Conservation (phyloP, 148 eudicot species). For the Amaranthus hypochondriacus region DNA sequence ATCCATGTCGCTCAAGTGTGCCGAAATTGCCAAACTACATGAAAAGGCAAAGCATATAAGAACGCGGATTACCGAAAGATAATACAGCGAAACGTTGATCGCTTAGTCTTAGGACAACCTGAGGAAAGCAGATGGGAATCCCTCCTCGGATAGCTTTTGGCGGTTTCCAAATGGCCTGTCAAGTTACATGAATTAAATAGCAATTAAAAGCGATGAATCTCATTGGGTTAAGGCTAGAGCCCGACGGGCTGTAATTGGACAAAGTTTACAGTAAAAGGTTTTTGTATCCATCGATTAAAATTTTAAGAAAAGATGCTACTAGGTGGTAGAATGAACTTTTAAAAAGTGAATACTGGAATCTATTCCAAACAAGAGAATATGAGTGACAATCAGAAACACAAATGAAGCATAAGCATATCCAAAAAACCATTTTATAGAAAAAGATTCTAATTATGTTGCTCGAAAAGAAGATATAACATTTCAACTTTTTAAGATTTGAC, state of each 20-base stretch:
- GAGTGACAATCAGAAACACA: constrained; percentile 7
- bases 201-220: background rate
- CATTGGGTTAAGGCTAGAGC: background rate
- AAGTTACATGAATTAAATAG: constrained; percentile 3
- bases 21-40: constrained; percentile 73
- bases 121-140: constrained; percentile 68
- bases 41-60: constrained; percentile 21
- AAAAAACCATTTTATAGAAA: background rate
- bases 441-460: background rate
- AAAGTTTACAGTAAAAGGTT: background rate
- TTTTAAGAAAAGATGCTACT: constrained; percentile 4
- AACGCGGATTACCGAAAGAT: constrained; percentile 9
- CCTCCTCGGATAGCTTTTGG: constrained; percentile 73
- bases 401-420: constrained; percentile 7
- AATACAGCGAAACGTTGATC: background rate
- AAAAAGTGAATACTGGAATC: constrained; percentile 16
- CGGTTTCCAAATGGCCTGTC: constrained; percentile 64
- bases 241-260: constrained; percentile 1
- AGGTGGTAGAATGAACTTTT: constrained; percentile 7
- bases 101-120: constrained; percentile 37
- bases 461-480: background rate
- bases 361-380: constrained; percentile 6
- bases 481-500: background rate
- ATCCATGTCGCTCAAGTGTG: constrained; percentile 75
- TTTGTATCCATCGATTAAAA: background rate